Base-by-base conservation (phyloP, 768 basidiomycete species). In the Mycena metata region DNA sequence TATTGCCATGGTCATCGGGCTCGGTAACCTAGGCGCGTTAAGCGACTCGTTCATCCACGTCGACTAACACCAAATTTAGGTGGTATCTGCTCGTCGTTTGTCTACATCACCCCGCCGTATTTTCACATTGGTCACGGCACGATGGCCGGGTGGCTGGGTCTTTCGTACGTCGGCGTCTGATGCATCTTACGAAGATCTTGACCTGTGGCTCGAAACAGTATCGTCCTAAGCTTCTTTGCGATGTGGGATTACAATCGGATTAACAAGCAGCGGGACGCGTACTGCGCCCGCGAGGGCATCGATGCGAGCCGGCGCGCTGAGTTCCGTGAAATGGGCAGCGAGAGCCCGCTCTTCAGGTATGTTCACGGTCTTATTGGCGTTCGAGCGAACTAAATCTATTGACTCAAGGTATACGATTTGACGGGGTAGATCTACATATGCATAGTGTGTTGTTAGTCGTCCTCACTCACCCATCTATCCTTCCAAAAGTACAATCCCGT, bases 261-360 rank as follows among this genome's bases (percentile, higher is more conserved):
- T 41, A 86, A 86, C 70, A 83, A 80, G 65, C 67, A 75, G 66
- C 85, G 83, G 54, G 79, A 82, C 39, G 79, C 75, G n/a, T 70
- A 77, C n/a, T 85, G 85, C 61, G 76, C 65, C 5, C 73, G 77
- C 4, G 76, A 77, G 63, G 79, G 79, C 3, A 83, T 86, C 61
- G 77, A 75, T 11, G 76, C 77, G 21, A 74, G 71, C 43, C 74
- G 65, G 57, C 74, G 66, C 57, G 77, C 78, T 1, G 77, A 83
- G 52, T 86, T 81, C 67, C 73, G 74, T 47, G 76, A 87, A 11
- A 77, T 86, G 77, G 85, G 83, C 19, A 84, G 86, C 59, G 73
- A 78, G 41, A 85, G 83, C 65, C 85, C 86, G 54, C 76, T 86
- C n/a, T 86, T 82, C 74, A 77, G 83, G 79, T 79, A 56, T 39